Conservation (phyloP, 2,329 filamentous ascomycete species). For the Nigrospora osmanthi region DNA sequence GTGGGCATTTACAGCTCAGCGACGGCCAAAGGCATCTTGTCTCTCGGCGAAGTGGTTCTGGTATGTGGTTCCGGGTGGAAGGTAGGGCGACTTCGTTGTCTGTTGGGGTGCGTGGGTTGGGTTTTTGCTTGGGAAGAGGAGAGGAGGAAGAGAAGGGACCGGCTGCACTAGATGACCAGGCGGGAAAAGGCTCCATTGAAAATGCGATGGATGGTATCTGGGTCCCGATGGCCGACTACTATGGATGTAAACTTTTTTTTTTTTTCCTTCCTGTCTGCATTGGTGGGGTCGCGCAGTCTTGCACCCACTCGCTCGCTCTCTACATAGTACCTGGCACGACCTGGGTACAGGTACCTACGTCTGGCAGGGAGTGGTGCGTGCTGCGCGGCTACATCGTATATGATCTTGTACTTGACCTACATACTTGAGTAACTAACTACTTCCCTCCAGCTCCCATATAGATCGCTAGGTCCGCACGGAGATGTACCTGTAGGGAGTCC, state of each 20-base stretch:
- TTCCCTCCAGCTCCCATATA: no score
- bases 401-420: no score
- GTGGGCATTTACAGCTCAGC: constrained; percentile 89
- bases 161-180: no score
- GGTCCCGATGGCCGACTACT: constrained; percentile 7
- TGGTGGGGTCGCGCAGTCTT: constrained; percentile 13
- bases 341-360: constrained; percentile 6
- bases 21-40: constrained; percentile 66
- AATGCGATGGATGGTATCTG: no score
- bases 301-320: constrained; percentile 1
- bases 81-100: constrained; percentile 61
- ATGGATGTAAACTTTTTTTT: constrained; percentile 20
- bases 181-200: no score
- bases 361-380: neutral
- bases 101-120: constrained; percentile 29
- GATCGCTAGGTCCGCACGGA: no score
- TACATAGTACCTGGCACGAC: no score
- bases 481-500: no score
- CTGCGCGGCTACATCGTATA: no score
- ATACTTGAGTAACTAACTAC: no score
- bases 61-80: constrained; percentile 20
- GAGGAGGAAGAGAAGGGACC: constrained; percentile 15
- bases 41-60: constrained; percentile 61
- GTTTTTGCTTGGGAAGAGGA: constrained; percentile 23
- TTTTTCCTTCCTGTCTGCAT: constrained; percentile 5